Percentiles rank a stretch among this genome's conserved stretches.
Conservation (phyloP, 306 rosid species). For the Ammopiptanthus mongolicus region DNA sequence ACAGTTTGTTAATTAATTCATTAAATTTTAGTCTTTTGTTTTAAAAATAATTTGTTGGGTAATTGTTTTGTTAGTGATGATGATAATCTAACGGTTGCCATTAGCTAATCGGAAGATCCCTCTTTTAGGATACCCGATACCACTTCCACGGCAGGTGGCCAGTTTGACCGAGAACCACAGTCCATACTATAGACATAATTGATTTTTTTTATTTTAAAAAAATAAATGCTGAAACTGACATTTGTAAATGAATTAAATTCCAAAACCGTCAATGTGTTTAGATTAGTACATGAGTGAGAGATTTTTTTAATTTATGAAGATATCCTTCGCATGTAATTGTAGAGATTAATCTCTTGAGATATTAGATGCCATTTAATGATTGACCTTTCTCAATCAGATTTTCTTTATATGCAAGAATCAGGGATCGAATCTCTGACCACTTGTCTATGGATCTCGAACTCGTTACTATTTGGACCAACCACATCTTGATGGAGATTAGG, state of each 20-base stretch:
- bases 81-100: background rate
- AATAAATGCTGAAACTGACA: background rate
- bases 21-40: background rate
- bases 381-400: too few relatives aligned
- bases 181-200: background rate
- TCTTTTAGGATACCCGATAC: background rate
- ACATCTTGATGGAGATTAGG: too few relatives aligned
- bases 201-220: background rate
- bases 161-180: background rate
- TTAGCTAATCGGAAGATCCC: background rate
- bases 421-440: too few relatives aligned
- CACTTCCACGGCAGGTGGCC: background rate
- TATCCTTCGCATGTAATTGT: too few relatives aligned
- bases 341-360: too few relatives aligned
- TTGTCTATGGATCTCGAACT: too few relatives aligned
- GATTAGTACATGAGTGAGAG: too few relatives aligned
- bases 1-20: background rate
- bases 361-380: too few relatives aligned
- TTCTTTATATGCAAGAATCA: too few relatives aligned
- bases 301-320: too few relatives aligned
- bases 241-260: background rate
- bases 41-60: background rate
- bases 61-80: background rate
- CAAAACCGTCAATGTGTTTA: background rate
- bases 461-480: too few relatives aligned